A percentile compares a stretch with the other conserved stretches of the same genome.
Evolutionary conservation across 768 basidiomycete genomes (phyloP).

Genomic region (Dioszegia aurantiaca): DNA sequence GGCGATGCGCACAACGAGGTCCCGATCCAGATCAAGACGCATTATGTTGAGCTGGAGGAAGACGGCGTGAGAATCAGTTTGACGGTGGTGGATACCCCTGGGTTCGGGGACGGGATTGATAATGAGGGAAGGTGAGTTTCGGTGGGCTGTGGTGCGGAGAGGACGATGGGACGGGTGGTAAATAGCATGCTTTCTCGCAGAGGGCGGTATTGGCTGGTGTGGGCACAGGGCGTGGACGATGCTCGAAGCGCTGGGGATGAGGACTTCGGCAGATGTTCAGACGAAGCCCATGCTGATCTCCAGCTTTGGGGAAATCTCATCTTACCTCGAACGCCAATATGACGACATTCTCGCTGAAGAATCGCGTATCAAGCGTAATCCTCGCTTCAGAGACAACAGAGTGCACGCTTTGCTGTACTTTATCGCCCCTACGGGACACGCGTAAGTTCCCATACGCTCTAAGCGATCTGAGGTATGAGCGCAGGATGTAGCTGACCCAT

Average conservation of each 20-base stretch:
- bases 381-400: slow-evolving; percentile 96
- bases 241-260: too few relatives aligned
- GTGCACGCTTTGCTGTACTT: slow-evolving; percentile 96
- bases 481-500: not conserved
- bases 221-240: too few relatives aligned
- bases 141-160: not conserved
- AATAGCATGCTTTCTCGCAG: too few relatives aligned
- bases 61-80: slow-evolving; percentile 97
- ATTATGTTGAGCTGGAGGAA: slow-evolving; percentile 95
- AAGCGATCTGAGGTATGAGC: too few relatives aligned
- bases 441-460: too few relatives aligned
- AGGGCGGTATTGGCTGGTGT: too few relatives aligned
- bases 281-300: slow-evolving; percentile 7
- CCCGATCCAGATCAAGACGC: slow-evolving; percentile 89
- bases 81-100: slow-evolving; percentile 97
- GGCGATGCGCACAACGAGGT: slow-evolving; percentile 90
- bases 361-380: slow-evolving; percentile 98
- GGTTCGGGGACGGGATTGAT: slow-evolving; percentile 98
- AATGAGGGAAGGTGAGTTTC: slow-evolving; percentile 88
- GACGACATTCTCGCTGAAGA: slow-evolving; percentile 98
- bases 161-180: not conserved
- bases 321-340: slow-evolving; percentile 96
- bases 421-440: slow-evolving; percentile 71
- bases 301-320: slow-evolving; percentile 95
- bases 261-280: not conserved